Evolutionary conservation across 2,329 filamentous ascomycete species (phyloP).

Genomic region (Apiospora kogelbergensis): DNA sequence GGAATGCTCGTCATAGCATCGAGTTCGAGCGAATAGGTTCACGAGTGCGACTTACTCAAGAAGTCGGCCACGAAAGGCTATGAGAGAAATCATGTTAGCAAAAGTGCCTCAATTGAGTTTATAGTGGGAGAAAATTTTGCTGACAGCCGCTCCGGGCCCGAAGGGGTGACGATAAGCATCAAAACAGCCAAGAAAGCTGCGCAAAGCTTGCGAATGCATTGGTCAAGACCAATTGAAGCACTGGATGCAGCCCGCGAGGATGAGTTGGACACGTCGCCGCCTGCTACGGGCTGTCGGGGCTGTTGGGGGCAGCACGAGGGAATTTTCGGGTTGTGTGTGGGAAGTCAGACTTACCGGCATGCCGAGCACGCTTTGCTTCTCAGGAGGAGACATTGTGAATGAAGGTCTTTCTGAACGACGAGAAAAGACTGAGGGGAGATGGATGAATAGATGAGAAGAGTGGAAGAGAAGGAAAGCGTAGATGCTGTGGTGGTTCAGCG

Average conservation of each 20-base stretch:
- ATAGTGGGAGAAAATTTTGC: slow-evolving; percentile 16
- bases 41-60: slow-evolving; percentile 75
- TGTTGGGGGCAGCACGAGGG: slow-evolving; percentile 7
- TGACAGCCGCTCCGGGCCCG: background rate
- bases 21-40: background rate
- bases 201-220: background rate
- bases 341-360: slow-evolving; percentile 54
- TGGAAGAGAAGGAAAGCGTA: slow-evolving; percentile 13
- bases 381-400: slow-evolving; percentile 55
- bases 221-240: slow-evolving; percentile 22
- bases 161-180: slow-evolving; percentile 1
- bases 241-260: background rate
- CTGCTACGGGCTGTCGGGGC: background rate
- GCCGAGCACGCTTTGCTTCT: slow-evolving; percentile 62
- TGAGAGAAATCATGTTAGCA: slow-evolving; percentile 34
- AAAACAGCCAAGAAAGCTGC: background rate
- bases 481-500: slow-evolving; percentile 19
- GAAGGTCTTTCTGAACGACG: slow-evolving; percentile 36
- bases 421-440: slow-evolving; percentile 62
- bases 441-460: slow-evolving; percentile 38
- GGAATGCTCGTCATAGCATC: slow-evolving; percentile 9
- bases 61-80: slow-evolving; percentile 97
- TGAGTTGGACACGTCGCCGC: background rate
- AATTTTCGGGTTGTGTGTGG: background rate
- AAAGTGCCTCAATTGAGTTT: slow-evolving; percentile 9